A percentile compares a stretch with the other conserved stretches of the same genome.
Conservation (phyloP, 2,329 filamentous ascomycete genomes). For the Zymoseptoria brevis region DNA sequence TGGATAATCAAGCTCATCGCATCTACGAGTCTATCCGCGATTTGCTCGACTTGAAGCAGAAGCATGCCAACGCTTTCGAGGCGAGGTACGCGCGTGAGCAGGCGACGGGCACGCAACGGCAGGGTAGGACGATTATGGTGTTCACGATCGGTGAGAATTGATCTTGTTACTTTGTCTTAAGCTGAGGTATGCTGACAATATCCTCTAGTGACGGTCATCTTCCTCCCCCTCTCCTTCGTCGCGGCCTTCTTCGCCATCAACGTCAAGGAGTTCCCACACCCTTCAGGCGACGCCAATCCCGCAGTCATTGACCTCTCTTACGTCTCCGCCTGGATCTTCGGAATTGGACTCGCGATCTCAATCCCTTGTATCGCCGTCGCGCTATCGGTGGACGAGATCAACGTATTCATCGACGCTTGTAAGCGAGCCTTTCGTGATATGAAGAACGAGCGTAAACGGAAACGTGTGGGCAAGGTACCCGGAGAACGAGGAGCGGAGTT, state of each 20-base stretch:
- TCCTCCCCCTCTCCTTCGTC: conserved; percentile 50
- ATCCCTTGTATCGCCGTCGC: conserved; percentile 29
- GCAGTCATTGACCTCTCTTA: conserved; percentile 33
- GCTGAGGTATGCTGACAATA: too few species aligned
- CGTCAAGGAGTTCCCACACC: conserved; percentile 40
- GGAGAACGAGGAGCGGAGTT: neutral
- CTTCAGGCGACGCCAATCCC: conserved; percentile 10
- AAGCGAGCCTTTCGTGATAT: neutral
- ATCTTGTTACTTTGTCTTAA: too few species aligned
- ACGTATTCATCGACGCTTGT: neutral
- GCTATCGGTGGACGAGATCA: conserved; percentile 13
- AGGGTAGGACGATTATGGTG: conserved; percentile 51
- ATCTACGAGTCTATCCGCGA: conserved; percentile 55
- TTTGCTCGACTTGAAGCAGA: conserved; percentile 60
- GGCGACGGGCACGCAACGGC: conserved; percentile 51
- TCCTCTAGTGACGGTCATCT: conserved; percentile 45
- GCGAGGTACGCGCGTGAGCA: conserved; percentile 55
- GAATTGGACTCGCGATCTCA: conserved; percentile 47
- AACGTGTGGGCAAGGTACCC: neutral
- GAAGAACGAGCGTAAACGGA: neutral
- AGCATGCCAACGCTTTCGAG: conserved; percentile 60
- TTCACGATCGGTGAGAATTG: conserved; percentile 41
- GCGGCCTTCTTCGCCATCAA: conserved; percentile 50
- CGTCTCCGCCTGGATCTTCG: conserved; percentile 50
- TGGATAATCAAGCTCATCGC: conserved; percentile 54